Conservation (phyloP, 345 rosid species). For the Lepidium didymum region DNA sequence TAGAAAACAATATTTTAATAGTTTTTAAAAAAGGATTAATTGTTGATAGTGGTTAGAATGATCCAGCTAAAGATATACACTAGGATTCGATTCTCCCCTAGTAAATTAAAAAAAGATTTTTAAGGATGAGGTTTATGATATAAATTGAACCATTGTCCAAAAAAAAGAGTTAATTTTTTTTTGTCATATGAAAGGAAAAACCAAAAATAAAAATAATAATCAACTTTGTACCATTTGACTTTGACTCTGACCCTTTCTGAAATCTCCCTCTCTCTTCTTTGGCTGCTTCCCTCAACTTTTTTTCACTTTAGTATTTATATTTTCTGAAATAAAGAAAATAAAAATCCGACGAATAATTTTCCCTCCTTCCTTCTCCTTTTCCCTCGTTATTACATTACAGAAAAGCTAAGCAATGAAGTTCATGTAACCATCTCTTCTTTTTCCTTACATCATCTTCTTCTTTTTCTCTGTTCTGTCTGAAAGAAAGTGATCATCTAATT, state of each 20-base stretch:
- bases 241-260: conserved; percentile 16
- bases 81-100: no score
- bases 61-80: no score
- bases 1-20: background rate
- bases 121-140: no score
- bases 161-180: no score
- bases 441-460: background rate
- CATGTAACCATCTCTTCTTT: background rate
- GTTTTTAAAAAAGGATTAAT: no score
- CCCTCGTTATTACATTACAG: background rate
- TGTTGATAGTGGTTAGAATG: no score
- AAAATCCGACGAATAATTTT: conserved; percentile 19
- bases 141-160: no score
- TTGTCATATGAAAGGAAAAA: no score
- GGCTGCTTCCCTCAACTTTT: conserved; percentile 28
- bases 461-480: background rate
- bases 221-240: conserved; percentile 23
- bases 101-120: no score
- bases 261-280: background rate
- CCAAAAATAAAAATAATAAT: background rate
- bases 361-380: conserved; percentile 14
- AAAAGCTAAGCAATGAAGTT: background rate
- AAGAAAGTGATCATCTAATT: background rate
- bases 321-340: conserved; percentile 6
- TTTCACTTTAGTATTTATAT: background rate